Evolutionary conservation across 768 basidiomycete genomes (phyloP), one percentile per base, ranked within the genome.

Genomic region (Lactifluus subvellereus): DNA sequence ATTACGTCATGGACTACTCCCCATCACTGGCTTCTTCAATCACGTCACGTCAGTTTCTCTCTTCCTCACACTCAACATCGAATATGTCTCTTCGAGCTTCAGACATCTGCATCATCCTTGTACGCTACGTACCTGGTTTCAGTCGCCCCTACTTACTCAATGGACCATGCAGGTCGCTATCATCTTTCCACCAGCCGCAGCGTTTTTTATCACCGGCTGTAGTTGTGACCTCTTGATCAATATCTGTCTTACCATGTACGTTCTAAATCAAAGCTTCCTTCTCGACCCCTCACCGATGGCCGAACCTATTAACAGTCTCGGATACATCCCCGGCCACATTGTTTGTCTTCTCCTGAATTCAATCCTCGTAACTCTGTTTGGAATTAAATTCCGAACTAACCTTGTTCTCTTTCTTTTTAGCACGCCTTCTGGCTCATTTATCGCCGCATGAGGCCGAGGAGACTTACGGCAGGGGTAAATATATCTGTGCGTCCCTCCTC

Each of bases 351-450:
- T 47, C 10, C 45, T 40, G n/a, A 47, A 47, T 42, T 14, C 16
- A 40, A 13, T 42, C 11, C 11, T 16, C 14, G 18, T 43, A 8
- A 40, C 40, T 9, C 9, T 47, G 1, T 43, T 43, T 43, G 42
- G 42, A 40, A 40, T 11, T n/a, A n/a, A 14, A 16, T 18, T 4
- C 42, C 42, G 33, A 52, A 18, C 30, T 27, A 32, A 20, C 13
- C 27, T 27, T 27, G 27, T 16, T 38, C 18, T 35, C 14, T 22
- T 27, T 27, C 27, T 32, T 37, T 33, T 35, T 40, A 83, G 82
- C 91, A 94, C 71, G 88, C 90, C 1, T 92, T 93, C 77, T 93
- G 88, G 88, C 80, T 95, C 57, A 92, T 94, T 60, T 93, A 93
- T 77, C 87, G 81, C 81, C 89, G 88, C 81, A 92, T 92, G 81